These are phyloP conservation scores for Plenodomus tracheiphilus DNA, from an alignment of 2,329 filamentous ascomycete species.

Conservation along the genomic window DNA sequence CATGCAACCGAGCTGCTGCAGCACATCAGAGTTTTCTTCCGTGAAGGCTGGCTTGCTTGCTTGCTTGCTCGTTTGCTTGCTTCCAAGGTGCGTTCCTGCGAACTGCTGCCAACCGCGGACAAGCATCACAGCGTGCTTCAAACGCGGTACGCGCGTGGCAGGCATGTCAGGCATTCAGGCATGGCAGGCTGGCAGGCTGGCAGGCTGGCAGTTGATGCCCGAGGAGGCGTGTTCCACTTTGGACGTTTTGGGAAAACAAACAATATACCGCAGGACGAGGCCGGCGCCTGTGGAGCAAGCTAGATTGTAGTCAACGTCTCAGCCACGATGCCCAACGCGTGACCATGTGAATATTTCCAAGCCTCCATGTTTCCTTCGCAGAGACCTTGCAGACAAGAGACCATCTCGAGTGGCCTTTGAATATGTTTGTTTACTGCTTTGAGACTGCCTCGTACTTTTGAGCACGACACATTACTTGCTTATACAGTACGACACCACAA, in stretches of 20 bases:
- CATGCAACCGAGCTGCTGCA: conserved; percentile 19
- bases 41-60: no score
- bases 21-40: conserved; percentile 12
- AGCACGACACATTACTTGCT: background rate
- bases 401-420: no score
- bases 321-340: background rate
- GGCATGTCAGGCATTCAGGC: no score
- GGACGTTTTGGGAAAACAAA: no score
- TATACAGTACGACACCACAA: no score
- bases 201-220: no score
- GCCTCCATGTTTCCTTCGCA: no score
- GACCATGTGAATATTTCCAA: background rate
- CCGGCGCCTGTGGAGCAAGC: background rate
- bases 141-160: conserved; percentile 2
- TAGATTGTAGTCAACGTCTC: background rate
- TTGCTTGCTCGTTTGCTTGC: no score
- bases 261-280: no score
- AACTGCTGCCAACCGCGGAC: conserved; percentile 5
- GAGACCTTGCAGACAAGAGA: no score
- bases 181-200: no score
- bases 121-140: conserved; percentile 14
- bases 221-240: no score
- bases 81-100: conserved; percentile 1
- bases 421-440: background rate
- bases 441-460: background rate